Evolutionary conservation across 2,329 filamentous ascomycete species (phyloP).

Genomic region (Sporothrix brunneoviolacea): DNA sequence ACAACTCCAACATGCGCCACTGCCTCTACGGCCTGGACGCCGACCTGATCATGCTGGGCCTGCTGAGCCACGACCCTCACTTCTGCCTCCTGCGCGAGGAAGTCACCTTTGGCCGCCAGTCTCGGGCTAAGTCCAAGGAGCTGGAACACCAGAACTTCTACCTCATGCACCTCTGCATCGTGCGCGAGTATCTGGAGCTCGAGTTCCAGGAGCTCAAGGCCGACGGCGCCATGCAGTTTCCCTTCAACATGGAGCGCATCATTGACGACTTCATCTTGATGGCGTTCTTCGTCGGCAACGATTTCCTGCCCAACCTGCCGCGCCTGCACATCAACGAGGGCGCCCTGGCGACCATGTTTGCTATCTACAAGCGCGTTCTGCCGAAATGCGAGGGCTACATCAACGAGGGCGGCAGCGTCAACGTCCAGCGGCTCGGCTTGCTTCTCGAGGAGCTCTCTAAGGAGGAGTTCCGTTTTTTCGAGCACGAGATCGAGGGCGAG

Average conservation of each 20-base stretch:
- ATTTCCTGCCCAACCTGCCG: constrained; percentile 95
- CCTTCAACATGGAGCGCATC: constrained; percentile 88
- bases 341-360: constrained; percentile 93
- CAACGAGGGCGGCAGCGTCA: constrained; percentile 90
- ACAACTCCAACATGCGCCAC: constrained; percentile 89
- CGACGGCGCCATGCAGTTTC: constrained; percentile 63
- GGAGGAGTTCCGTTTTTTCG: constrained; percentile 88
- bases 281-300: constrained; percentile 98
- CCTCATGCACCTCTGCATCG: constrained; percentile 92
- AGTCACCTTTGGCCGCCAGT: constrained; percentile 89
- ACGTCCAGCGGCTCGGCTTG: constrained; percentile 68
- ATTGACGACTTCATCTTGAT: constrained; percentile 99
- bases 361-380: constrained; percentile 85
- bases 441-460: constrained; percentile 79
- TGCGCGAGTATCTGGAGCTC: constrained; percentile 91
- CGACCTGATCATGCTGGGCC: constrained; percentile 95
- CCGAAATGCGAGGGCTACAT: constrained; percentile 89
- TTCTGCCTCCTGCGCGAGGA: constrained; percentile 96
- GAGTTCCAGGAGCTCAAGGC: constrained; percentile 91
- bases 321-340: constrained; percentile 98
- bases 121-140: constrained; percentile 86
- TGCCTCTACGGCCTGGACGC: constrained; percentile 96
- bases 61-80: constrained; percentile 95
- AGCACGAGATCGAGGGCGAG: constrained; percentile 79
- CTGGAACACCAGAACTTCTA: constrained; percentile 99